Base-by-base conservation (phyloP, 2,329 filamentous ascomycete genomes). In the Pochonia chlamydosporia region DNA sequence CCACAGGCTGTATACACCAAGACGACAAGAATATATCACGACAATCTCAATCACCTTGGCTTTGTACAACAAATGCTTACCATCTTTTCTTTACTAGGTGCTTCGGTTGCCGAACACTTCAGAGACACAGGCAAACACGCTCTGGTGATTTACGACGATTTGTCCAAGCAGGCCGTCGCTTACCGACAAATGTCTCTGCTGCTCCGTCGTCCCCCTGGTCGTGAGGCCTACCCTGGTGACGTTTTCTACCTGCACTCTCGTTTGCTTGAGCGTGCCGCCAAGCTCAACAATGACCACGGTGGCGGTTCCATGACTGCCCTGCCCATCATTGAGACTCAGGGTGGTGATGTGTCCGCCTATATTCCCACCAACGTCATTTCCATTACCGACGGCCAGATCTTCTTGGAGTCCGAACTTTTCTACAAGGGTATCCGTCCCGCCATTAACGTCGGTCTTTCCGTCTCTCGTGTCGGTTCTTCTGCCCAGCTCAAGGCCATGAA, bases 401-500 rank as follows among this genome's bases (percentile, higher is more conserved):
- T 99, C 89, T 82, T 99, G 80, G 93, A 99, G 78, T 76, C 92
- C 61, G 93, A 99, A 76, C 82, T 97, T 58, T 99, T 97, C 87
- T 97, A 96, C 89, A 99, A 99, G 89, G 93, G 93, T 95, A 78
- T 99, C 75, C 92, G 93, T 69, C 93, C 93, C 65, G 93, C 93
- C 78, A 99, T 99, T 75, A 99, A 99, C 84, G 93, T 99, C 87
- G 93, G 93, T 93, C 89, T 99, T 63, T 99, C 93, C 66, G 93
- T 99, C 64, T 99, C 93, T 62, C 93, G 93, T 89, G 93, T 99
- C 85, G 93, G 93, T 72, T 99, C 93, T 68, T 89, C 93, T 72
- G 93, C 93, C 70, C 93, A 99, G 84, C 84, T 97, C 74, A 99
- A 97, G 89, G 91, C 93, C 78, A 99, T 99, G 93, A 99, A 99